These are phyloP conservation scores for Tolypocladium album DNA, from an alignment of 2,329 filamentous ascomycete species.

Conservation along the genomic window DNA sequence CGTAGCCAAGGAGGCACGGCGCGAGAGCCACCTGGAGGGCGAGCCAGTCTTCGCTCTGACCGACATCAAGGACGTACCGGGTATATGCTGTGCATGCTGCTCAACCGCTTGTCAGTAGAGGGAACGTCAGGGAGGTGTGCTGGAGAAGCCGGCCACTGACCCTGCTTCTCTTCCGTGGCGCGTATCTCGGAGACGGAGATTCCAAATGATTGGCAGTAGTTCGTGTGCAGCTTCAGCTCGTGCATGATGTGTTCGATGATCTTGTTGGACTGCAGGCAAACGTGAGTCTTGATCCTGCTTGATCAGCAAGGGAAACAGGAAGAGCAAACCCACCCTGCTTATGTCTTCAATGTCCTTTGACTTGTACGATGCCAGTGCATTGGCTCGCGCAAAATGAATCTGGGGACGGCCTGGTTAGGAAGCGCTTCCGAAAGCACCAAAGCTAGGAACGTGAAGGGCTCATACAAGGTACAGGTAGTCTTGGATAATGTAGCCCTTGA, in stretches of 20 bases:
- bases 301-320: neutral
- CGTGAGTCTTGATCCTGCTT: neutral
- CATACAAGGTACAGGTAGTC: conserved; percentile 81
- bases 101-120: neutral
- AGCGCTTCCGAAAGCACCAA: neutral
- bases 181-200: conserved; percentile 65
- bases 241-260: conserved; percentile 68
- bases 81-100: conserved; percentile 73
- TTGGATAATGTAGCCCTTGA: conserved; percentile 83
- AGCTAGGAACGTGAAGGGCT: neutral
- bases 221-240: conserved; percentile 72
- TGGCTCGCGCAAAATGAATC: conserved; percentile 81
- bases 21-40: conserved; percentile 76
- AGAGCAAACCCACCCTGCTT: conserved; percentile 42
- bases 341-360: conserved; percentile 64
- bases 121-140: too few species aligned
- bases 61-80: conserved; percentile 78
- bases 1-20: conserved; percentile 85
- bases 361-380: conserved; percentile 79
- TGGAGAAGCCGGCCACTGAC: conserved; percentile 24
- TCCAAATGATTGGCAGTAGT: conserved; percentile 75
- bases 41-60: conserved; percentile 78
- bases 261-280: conserved; percentile 20
- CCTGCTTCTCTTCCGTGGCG: conserved; percentile 61
- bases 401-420: conserved; percentile 17